phyloP scores from a whole-genome alignment of 805 yeast species.

The Cyberlindnera japonica region DNA sequence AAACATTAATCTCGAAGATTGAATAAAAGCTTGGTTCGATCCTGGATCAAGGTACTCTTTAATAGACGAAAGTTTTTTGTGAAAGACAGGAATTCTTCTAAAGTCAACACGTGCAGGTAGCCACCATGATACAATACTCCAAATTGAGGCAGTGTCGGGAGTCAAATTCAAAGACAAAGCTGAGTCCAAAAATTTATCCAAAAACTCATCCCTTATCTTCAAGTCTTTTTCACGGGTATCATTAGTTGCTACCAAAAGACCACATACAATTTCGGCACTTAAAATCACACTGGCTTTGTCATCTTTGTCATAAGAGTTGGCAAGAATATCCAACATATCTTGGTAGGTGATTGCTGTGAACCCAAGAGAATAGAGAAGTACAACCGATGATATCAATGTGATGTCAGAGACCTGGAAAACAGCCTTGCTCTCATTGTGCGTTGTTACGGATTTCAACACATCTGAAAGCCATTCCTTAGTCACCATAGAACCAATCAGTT shows the following conservation, averaged over 20 bases:
- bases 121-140: constrained; percentile 80
- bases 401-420: constrained; percentile 66
- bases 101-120: constrained; percentile 60
- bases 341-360: constrained; percentile 41
- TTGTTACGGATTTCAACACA: constrained; percentile 48
- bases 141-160: constrained; percentile 68
- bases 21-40: constrained; percentile 61
- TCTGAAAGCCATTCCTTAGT: constrained; percentile 56
- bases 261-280: constrained; percentile 65
- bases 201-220: constrained; percentile 41
- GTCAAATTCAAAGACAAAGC: constrained; percentile 58
- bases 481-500: constrained; percentile 41
- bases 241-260: constrained; percentile 50
- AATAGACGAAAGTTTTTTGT: constrained; percentile 37
- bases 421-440: constrained; percentile 67
- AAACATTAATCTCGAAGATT: constrained; percentile 57
- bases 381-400: constrained; percentile 47
- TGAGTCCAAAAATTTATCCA: constrained; percentile 40
- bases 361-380: constrained; percentile 45
- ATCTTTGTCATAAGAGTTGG: constrained; percentile 50
- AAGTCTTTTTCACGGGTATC: constrained; percentile 35
- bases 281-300: constrained; percentile 78
- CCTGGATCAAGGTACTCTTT: constrained; percentile 45
- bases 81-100: constrained; percentile 57
- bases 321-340: constrained; percentile 51